Base-by-base conservation (phyloP, 2,329 filamentous ascomycete genomes). In the Colletotrichum tamarilloi region DNA sequence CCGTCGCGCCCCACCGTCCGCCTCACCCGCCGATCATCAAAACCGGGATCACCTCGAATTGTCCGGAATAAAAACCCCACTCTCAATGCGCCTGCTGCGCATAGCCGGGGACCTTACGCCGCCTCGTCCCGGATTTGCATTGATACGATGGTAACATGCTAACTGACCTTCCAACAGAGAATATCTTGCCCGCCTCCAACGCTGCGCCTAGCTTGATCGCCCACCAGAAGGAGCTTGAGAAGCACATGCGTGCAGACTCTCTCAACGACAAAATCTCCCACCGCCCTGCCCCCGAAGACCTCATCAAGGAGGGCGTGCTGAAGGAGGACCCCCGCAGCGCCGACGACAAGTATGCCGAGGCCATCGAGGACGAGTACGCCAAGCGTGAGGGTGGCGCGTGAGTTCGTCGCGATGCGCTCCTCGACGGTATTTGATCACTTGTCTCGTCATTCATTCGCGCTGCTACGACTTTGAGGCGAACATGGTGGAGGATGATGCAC, bases 191-290 rank as follows among this genome's bases (percentile, higher is more conserved):
- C 30, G 91, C 92, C 68, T 93, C 93, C 38, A 92, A 84, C 64
- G 94, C 93, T 22, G 95, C 95, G 0, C 95, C 95, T 0, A 89
- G 92, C 2, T 86, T 98, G 67, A 92, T 93, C 80, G 94, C 92
- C 68, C 91, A 95, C 75, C 95, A 97, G 82, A 92, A 90, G 79
- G 94, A 97, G 85, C 91, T 98, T 55, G 91, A 95, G 83, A 95
- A 92, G 81, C 92, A 95, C 82, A 98, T 98, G 95, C 90, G 93
- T 16, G 93, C 92, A 73, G 94, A 98, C 82, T 93, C 89, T 68
- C 88, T 98, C 75, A 97, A 97, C 82, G 95, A 97, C 79, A 95
- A 95, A 82, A 91, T 98, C 75, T 90, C 93, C 79, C 89, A 92
- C 78, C 89, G 95, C 24, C 95, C 95, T 1, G 87, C 90, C 46